These are phyloP conservation scores for Pluteus cervinus DNA, from an alignment of 768 basidiomycete genomes.

Conservation along the genomic window DNA sequence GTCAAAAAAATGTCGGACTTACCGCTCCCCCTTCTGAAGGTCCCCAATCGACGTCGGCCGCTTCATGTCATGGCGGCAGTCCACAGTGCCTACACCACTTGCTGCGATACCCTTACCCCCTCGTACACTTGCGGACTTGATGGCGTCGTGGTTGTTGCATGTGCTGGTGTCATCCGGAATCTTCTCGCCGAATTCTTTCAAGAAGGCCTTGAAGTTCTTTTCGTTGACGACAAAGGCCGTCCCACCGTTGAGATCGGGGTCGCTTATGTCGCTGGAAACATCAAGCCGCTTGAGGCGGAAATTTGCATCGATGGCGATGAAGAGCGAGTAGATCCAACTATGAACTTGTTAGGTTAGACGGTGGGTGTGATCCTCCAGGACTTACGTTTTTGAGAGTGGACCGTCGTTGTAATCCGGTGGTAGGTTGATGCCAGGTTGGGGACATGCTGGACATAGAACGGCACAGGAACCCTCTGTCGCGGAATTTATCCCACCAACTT, in stretches of 20 bases:
- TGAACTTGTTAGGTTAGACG: background rate
- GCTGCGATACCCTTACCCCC: slow-evolving; percentile 12
- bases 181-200: background rate
- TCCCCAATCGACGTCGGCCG: slow-evolving; percentile 8
- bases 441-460: slow-evolving; percentile 17
- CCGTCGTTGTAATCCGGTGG: slow-evolving; percentile 11
- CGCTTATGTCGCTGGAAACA: slow-evolving; percentile 3
- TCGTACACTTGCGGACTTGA: slow-evolving; percentile 5
- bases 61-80: slow-evolving; percentile 17
- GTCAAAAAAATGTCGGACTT: background rate
- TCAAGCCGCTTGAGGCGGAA: slow-evolving; percentile 2
- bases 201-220: background rate
- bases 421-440: slow-evolving; percentile 17
- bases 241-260: slow-evolving; percentile 5
- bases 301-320: slow-evolving; percentile 6
- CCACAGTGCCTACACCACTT: slow-evolving; percentile 14
- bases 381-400: background rate
- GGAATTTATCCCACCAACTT: slow-evolving; percentile 8
- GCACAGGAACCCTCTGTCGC: slow-evolving; percentile 12
- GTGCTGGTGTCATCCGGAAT: background rate
- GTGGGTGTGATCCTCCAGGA: background rate
- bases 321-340: slow-evolving; percentile 4
- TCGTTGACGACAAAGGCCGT: slow-evolving; percentile 5
- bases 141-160: slow-evolving; percentile 11
- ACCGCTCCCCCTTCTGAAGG: slow-evolving; percentile 11